phyloP scores from a whole-genome alignment of 2,329 filamentous ascomycete genomes.

The Lasiodiplodia hormozganensis region DNA sequence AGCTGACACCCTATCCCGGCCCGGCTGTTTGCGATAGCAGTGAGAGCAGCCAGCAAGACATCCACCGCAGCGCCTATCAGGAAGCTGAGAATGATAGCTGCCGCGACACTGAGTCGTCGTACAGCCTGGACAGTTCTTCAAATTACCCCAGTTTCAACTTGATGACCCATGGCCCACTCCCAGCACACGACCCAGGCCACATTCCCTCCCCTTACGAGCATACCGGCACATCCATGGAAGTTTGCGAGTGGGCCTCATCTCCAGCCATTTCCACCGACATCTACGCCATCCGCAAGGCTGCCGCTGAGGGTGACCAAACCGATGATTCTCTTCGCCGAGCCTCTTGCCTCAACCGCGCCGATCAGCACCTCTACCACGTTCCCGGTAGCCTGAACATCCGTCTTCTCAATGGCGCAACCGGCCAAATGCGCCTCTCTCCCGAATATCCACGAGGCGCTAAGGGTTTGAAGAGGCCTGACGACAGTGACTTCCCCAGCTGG shows the following conservation, averaged over 20 bases:
- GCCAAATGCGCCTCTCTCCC: neutral
- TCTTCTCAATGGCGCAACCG: neutral
- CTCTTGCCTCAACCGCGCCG: slow-evolving; percentile 2
- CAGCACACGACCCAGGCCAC: neutral
- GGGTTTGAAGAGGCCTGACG: neutral
- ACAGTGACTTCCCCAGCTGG: neutral
- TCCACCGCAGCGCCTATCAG: no score
- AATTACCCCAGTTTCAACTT: neutral
- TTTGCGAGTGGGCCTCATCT: neutral
- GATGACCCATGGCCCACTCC: neutral
- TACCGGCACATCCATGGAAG: neutral
- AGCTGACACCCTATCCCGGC: no score
- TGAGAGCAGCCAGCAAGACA: no score
- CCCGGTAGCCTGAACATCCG: neutral
- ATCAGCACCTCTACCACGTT: neutral
- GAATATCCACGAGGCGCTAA: neutral
- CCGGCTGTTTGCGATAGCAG: no score
- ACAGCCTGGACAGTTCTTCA: neutral
- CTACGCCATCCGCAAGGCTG: neutral
- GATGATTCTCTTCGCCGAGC: neutral
- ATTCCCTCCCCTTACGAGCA: neutral
- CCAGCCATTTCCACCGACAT: neutral
- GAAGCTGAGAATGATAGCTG: neutral
- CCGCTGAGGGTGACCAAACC: neutral
- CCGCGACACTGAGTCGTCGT: neutral